Base-by-base conservation (phyloP, 2,329 filamentous ascomycete species). In the Alternaria alternata region DNA sequence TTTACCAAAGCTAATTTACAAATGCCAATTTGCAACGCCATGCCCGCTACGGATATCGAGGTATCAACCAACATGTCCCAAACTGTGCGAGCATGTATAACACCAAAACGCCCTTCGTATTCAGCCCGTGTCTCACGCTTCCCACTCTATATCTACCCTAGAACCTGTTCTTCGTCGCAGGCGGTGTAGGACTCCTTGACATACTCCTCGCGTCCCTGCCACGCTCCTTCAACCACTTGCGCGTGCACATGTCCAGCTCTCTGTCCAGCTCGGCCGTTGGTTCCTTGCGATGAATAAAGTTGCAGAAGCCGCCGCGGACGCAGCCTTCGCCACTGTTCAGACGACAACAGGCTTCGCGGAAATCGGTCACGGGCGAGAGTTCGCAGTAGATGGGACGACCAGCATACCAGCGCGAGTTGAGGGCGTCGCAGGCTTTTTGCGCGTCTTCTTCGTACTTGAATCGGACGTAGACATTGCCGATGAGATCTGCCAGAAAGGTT, bases 361-460 rank as follows among this genome's bases (percentile, higher is more conserved):
- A 99, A 82, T 99, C 95, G 66, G 95, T 99, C 57, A 99, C 95
- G 70, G 95, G 95, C 54, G 90, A 94, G 57, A 99, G 84, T 82
- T 99, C 95, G 88, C 94, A 97, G 85, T 99, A 99, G 81, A 99
- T 96, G 66, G 95, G 95, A 54, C 95, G 87, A 20, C 92, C 95
- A 62, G 95, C 94, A 82, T 99, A 99, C 95, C 95, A 99, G 74
- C 95, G 90, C 59, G 87, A 89, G 81, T 98, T 99, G 71, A 98
- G 88, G 62, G 91, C 90, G 81, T 98, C 95, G 86, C 94, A 97
- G 63, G 95, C 95, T 66, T 89, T 88, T 80, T 98, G 94, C 52
- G 95, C 94, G 55, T 90, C 90, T 80, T 99, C 95, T 86, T 99
- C 95, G 86, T 98, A 99, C 83, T 99, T 99, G 90, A 98, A 99